Evolutionary conservation across 441 rosid genomes (phyloP).

Genomic region (Melastoma candidum): DNA sequence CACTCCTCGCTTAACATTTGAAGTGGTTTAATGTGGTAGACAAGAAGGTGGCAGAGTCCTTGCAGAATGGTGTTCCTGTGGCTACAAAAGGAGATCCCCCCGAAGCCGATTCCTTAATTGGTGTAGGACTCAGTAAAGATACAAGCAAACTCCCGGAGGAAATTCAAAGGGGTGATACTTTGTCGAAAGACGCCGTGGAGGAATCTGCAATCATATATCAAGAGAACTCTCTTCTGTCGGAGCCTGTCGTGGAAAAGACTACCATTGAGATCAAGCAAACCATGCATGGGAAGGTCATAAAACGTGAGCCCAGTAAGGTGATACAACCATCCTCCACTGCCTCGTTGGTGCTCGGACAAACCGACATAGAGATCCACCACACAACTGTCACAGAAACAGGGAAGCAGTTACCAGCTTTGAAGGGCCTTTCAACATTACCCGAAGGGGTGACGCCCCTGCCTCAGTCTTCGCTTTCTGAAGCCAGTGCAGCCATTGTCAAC

Average conservation of each 20-base stretch:
- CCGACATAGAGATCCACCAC: not conserved
- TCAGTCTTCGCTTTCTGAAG: not conserved
- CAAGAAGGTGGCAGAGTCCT: too few species aligned
- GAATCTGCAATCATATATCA: too few species aligned
- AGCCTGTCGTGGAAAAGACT: constrained; percentile 2
- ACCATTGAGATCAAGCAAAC: constrained; percentile 1
- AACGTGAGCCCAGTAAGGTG: not conserved
- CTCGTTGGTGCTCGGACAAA: not conserved
- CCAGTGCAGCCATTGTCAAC: not conserved
- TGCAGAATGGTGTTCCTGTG: too few species aligned
- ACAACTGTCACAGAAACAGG: not conserved
- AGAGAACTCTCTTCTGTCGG: not conserved
- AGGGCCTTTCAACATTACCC: not conserved
- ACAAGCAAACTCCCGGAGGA: too few species aligned
- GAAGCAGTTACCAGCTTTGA: not conserved
- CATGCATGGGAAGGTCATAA: not conserved
- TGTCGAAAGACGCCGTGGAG: too few species aligned
- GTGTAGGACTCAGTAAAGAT: too few species aligned
- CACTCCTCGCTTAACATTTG: too few species aligned
- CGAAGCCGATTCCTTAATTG: too few species aligned
- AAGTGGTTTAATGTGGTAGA: too few species aligned
- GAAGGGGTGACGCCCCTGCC: not conserved
- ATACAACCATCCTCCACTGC: not conserved
- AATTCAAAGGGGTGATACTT: too few species aligned
- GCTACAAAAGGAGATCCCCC: too few species aligned